Evolutionary conservation across 2,329 filamentous ascomycete species (phyloP), one percentile per base, ranked within the genome.

Genomic region (Hypoxylon sp.): DNA sequence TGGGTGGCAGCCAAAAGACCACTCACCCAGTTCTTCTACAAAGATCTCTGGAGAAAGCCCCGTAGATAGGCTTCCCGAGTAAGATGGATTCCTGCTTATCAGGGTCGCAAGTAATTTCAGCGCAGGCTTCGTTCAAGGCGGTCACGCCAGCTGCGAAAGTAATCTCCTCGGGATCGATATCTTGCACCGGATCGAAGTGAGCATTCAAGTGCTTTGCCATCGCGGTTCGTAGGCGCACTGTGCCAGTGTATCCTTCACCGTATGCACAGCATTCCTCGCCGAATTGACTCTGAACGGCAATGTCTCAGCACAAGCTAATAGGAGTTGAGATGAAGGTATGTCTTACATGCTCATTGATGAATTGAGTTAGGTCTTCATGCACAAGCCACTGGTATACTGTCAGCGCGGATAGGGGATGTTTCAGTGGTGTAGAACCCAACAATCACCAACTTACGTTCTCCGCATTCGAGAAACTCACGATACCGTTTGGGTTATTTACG

Each of bases 111-210:
- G 71, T 72, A 30, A 75, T 13, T 23, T 70, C 19, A 3, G 73
- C 68, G 34, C 72, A 74, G 11, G 66, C 68, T 55, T 75, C 73
- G 34, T 72, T 75, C 1, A 74, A 49, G 32, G 60, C 63, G 4
- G 73, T 75, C 2, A 75, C 72, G 0, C 73, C 73, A 4, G 72
- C 70, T 1, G 69, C 69, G 34, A 73, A 75, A 2, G 73, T 74
- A 59, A 75, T 67, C 17, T 75, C 48, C 46, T 75, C 72, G n/a
- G 65, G 60, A 32, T 70, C 66, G 17, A 75, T 59, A 4, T 55
- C 41, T 2, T 63, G 49, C 34, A 46, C 67, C 1, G 73, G 69
- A 19, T 64, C 52, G 36, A 75, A 73, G 45, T 74, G 58, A n/a
- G 45, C 25, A 32, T 75, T 75, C 57, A 75, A 28, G 43, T 75